Evolutionary conservation across 306 rosid species (phyloP).

Genomic region (Hippophae gyantsensis): DNA sequence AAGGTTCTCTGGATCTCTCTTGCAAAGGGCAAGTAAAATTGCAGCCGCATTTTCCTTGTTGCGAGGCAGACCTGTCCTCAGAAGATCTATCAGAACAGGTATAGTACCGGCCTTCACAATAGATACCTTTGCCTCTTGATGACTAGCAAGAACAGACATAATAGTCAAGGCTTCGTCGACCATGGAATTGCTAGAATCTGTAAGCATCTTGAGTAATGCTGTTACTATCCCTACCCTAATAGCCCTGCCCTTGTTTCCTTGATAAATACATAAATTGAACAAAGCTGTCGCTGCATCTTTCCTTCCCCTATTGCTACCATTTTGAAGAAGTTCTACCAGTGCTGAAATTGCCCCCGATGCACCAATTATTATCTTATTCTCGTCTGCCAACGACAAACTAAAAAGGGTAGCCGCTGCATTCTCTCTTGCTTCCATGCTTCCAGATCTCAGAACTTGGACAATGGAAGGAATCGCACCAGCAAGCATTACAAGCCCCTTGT

Average conservation of each 20-base stretch:
- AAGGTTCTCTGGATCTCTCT: constrained; percentile 70
- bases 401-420: constrained; percentile 93
- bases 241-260: constrained; percentile 94
- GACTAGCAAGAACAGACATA: constrained; percentile 88
- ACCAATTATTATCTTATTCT: constrained; percentile 88
- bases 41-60: constrained; percentile 85
- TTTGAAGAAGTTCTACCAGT: constrained; percentile 76
- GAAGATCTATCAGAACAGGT: constrained; percentile 81
- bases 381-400: constrained; percentile 91
- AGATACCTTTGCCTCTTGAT: constrained; percentile 78
- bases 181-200: constrained; percentile 71
- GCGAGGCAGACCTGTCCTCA: constrained; percentile 77
- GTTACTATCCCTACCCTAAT: constrained; percentile 66
- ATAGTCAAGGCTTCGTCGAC: constrained; percentile 84
- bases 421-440: constrained; percentile 91
- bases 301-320: constrained; percentile 82
- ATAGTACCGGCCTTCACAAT: constrained; percentile 77
- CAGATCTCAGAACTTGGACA: constrained; percentile 88
- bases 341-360: constrained; percentile 91
- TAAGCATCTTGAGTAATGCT: constrained; percentile 75
- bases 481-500: constrained; percentile 93
- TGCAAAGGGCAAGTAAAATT: constrained; percentile 78
- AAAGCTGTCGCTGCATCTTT: constrained; percentile 92
- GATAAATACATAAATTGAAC: constrained; percentile 88
- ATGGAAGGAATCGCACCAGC: constrained; percentile 89